Conservation (phyloP, 257 asterid species). For the Sherardia arvensis region DNA sequence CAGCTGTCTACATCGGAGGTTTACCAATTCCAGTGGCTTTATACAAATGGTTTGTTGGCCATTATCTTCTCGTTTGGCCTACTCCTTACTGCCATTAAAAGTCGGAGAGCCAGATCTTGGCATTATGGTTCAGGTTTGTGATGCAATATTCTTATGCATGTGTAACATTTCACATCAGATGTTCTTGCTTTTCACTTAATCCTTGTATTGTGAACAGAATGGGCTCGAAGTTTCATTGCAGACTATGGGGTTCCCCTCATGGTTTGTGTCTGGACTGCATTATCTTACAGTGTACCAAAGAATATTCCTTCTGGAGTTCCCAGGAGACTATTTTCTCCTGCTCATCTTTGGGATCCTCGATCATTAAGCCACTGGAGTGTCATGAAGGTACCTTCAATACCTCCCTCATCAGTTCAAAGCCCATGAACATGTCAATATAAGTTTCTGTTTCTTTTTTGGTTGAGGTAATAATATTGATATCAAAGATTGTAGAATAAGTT, state of each 20-base stretch:
- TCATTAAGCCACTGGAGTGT: conserved; percentile 87
- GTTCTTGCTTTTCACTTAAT: background rate
- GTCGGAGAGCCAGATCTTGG: conserved; percentile 89
- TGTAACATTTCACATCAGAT: background rate
- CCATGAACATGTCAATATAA: background rate
- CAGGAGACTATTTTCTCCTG: conserved; percentile 73
- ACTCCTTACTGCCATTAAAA: conserved; percentile 57
- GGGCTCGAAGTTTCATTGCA: conserved; percentile 67
- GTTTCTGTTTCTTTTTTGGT: background rate
- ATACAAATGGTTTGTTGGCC: conserved; percentile 71
- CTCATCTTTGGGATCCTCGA: conserved; percentile 57
- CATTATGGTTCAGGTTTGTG: conserved; percentile 72
- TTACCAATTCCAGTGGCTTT: conserved; percentile 72
- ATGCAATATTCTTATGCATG: background rate
- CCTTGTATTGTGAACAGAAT: conserved; percentile 30
- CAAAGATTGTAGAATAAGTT: background rate
- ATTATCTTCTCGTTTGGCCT: conserved; percentile 68
- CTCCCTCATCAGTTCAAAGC: background rate
- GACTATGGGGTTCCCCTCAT: conserved; percentile 92
- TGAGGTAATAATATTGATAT: background rate
- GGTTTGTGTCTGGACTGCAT: conserved; percentile 71
- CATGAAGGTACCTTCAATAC: conserved; percentile 36
- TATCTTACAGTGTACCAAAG: conserved; percentile 56
- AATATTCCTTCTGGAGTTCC: conserved; percentile 72
- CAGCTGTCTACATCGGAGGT: conserved; percentile 40